Evolutionary conservation across 768 basidiomycete species (phyloP).

Genomic region (Rickenella mellea): DNA sequence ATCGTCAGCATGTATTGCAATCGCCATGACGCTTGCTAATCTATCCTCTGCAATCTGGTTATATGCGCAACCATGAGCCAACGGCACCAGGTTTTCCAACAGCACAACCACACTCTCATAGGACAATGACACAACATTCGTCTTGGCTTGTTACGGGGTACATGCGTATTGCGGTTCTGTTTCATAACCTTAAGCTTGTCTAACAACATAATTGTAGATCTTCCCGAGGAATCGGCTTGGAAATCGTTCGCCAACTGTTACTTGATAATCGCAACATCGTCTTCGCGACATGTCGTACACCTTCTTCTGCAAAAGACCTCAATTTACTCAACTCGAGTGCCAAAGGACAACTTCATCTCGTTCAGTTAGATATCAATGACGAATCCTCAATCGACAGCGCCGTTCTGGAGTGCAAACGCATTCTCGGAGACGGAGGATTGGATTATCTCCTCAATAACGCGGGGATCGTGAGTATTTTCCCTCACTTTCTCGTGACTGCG

Average conservation of each 20-base stretch:
- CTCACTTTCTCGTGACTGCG: background rate
- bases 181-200: no score
- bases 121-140: no score
- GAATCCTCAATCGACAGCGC: slow-evolving; percentile 18
- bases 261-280: slow-evolving; percentile 10
- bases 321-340: slow-evolving; percentile 8
- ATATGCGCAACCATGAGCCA: no score
- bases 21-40: no score
- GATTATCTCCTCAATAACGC: slow-evolving; percentile 33
- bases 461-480: slow-evolving; percentile 19
- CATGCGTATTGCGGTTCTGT: no score
- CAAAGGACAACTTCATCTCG: slow-evolving; percentile 21
- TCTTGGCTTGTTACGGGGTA: no score
- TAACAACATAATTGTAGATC: no score
- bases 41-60: no score
- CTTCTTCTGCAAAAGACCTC: slow-evolving; percentile 12
- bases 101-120: no score
- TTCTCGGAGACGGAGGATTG: slow-evolving; percentile 20
- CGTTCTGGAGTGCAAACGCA: slow-evolving; percentile 12
- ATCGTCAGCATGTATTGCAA: no score
- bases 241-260: slow-evolving; percentile 9
- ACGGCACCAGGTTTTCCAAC: no score
- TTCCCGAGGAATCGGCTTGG: slow-evolving; percentile 14
- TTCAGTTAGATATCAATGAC: slow-evolving; percentile 21
- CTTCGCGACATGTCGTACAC: slow-evolving; percentile 16